Evolutionary conservation across 129 eudicot genomes (phyloP).

Genomic region (Artemisia annua): DNA sequence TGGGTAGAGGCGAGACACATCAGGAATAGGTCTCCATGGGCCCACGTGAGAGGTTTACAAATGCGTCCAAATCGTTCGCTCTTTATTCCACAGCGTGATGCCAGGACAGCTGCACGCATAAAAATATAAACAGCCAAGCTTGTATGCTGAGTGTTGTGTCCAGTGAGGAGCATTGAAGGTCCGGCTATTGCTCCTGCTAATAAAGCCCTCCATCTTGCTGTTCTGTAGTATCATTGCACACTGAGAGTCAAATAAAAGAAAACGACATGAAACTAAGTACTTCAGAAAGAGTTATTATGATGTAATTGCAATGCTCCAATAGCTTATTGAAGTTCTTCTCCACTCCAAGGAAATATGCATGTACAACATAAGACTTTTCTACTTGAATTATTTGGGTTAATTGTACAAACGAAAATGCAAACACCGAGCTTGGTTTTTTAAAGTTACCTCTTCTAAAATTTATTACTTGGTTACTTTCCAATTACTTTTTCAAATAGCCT

Average conservation of each 20-base stretch:
- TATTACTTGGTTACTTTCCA: too few species aligned
- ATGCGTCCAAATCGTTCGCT: conserved; percentile 83
- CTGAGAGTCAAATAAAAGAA: conserved; percentile 3
- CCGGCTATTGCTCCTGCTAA: conserved; percentile 96
- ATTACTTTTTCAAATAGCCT: not conserved
- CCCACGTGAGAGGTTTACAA: conserved; percentile 98
- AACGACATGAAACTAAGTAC: conserved; percentile 25
- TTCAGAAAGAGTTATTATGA: conserved; percentile 11
- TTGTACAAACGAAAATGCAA: too few species aligned
- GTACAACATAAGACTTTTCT: too few species aligned
- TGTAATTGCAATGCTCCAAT: too few species aligned
- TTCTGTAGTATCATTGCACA: conserved; percentile 49
- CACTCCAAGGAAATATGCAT: too few species aligned
- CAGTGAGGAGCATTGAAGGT: conserved; percentile 97
- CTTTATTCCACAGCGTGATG: conserved; percentile 97
- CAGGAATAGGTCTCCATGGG: conserved; percentile 92
- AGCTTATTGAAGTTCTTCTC: too few species aligned
- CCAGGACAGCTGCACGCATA: conserved; percentile 98
- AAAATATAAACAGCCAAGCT: conserved; percentile 94
- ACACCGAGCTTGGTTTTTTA: too few species aligned
- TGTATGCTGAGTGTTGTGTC: conserved; percentile 72
- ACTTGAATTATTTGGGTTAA: too few species aligned
- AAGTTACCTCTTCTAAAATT: too few species aligned
- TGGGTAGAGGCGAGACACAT: conserved; percentile 98
- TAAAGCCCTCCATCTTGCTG: conserved; percentile 96